A percentile compares a stretch with the other conserved stretches of the same genome.
Evolutionary conservation across 2,329 filamentous ascomycete species (phyloP).

Genomic region (Claviceps pazoutovae): DNA sequence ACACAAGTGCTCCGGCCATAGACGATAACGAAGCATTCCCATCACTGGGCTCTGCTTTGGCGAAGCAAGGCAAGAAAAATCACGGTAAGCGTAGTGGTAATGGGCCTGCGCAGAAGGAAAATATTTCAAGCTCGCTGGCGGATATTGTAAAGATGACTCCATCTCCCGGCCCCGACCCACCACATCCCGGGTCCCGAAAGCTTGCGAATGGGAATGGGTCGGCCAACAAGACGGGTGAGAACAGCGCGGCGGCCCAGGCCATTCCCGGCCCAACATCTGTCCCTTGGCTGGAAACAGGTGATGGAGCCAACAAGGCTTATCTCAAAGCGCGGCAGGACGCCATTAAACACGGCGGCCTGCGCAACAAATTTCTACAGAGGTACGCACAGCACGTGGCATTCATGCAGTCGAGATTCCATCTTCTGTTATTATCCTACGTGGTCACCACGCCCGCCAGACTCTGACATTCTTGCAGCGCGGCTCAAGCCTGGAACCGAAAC

Average conservation of each 20-base stretch:
- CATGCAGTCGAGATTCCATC: too few species aligned
- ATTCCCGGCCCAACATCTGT: slow-evolving; percentile 85
- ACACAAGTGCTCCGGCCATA: slow-evolving; percentile 58
- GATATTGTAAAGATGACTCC: slow-evolving; percentile 94
- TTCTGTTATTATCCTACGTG: neutral
- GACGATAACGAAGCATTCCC: slow-evolving; percentile 96
- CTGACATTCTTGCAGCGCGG: slow-evolving; percentile 45
- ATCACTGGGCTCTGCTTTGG: slow-evolving; percentile 61
- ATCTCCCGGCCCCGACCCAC: slow-evolving; percentile 54
- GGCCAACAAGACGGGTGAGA: slow-evolving; percentile 43
- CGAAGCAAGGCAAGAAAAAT: slow-evolving; percentile 76
- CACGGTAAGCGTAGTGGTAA: slow-evolving; percentile 84
- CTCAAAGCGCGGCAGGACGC: slow-evolving; percentile 90
- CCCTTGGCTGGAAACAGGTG: slow-evolving; percentile 90
- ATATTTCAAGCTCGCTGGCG: slow-evolving; percentile 63
- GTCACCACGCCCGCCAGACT: slow-evolving; percentile 1
- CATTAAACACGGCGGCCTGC: slow-evolving; percentile 89
- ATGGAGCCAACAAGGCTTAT: slow-evolving; percentile 82
- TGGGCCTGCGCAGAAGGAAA: slow-evolving; percentile 56
- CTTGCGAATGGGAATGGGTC: slow-evolving; percentile 1
- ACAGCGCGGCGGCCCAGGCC: slow-evolving; percentile 65
- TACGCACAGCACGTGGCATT: slow-evolving; percentile 19
- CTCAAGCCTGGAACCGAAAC: slow-evolving; percentile 96
- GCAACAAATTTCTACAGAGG: slow-evolving; percentile 96
- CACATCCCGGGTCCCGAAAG: slow-evolving; percentile 41